Evolutionary conservation across 495 filamentous ascomycete species (phyloP).

Genomic region (Corynascus novoguineensis): DNA sequence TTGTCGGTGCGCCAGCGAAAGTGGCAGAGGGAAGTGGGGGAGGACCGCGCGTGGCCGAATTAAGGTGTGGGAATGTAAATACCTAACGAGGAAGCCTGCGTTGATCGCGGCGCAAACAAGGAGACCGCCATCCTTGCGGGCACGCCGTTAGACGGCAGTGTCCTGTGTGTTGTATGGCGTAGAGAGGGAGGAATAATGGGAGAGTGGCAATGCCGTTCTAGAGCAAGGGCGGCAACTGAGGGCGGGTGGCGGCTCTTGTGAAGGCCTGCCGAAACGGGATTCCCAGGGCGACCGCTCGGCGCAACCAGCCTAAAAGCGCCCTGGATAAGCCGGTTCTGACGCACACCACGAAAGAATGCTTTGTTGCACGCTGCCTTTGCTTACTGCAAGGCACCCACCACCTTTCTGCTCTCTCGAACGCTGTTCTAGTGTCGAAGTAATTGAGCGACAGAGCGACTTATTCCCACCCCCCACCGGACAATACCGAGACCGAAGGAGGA

Average conservation of each 20-base stretch:
- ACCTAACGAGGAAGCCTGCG: conserved; percentile 32
- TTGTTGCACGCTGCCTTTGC: conserved; percentile 17
- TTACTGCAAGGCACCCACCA: conserved; percentile 13
- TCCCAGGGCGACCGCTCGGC: conserved; percentile 20
- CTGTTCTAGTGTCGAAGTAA: conserved; percentile 6
- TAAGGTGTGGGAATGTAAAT: conserved; percentile 24
- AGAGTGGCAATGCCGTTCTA: neutral
- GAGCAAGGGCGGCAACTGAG: neutral
- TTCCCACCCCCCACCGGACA: neutral
- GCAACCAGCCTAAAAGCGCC: conserved; percentile 18
- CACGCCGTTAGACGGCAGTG: conserved; percentile 9
- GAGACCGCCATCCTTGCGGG: conserved; percentile 28
- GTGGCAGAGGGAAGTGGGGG: neutral
- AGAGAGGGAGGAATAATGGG: neutral
- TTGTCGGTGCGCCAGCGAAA: neutral
- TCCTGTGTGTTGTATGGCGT: neutral
- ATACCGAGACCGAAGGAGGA: conserved; percentile 2
- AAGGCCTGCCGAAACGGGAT: conserved; percentile 19
- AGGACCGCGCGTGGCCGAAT: conserved; percentile 14
- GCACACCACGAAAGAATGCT: neutral
- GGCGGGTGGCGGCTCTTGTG: neutral
- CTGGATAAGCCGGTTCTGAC: conserved; percentile 14
- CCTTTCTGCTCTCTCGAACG: neutral
- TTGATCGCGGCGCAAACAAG: conserved; percentile 29
- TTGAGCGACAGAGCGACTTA: neutral